Evolutionary conservation across 2,329 filamentous ascomycete species (phyloP).

Genomic region (Thyridium curvatum): DNA sequence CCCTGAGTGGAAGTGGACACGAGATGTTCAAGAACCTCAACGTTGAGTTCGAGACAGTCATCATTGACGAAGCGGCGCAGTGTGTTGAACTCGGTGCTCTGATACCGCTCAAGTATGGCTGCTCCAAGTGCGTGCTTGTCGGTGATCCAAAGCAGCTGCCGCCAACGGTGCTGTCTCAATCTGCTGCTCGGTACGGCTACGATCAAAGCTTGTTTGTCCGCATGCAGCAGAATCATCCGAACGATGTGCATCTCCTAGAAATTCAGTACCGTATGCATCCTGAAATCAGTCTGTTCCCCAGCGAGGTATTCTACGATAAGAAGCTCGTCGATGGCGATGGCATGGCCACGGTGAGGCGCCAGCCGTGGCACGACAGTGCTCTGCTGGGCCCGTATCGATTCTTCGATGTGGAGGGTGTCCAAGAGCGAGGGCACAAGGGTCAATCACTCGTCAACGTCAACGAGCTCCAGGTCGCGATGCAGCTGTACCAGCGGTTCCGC

Average conservation of each 20-base stretch:
- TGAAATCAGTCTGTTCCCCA: constrained; percentile 88
- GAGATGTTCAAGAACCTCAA: constrained; percentile 94
- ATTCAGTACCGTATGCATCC: constrained; percentile 99
- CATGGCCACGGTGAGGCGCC: constrained; percentile 69
- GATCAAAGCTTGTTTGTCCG: constrained; percentile 97
- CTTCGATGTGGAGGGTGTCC: constrained; percentile 89
- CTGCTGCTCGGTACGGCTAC: constrained; percentile 87
- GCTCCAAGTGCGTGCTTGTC: constrained; percentile 92
- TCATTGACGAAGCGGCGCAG: constrained; percentile 97
- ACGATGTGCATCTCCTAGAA: constrained; percentile 89
- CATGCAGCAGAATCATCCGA: constrained; percentile 89
- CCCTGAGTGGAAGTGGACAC: constrained; percentile 89
- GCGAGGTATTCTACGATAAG: constrained; percentile 85
- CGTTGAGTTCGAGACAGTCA: constrained; percentile 96
- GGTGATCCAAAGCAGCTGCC: constrained; percentile 97
- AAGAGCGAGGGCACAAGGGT: constrained; percentile 72
- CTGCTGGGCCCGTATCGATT: constrained; percentile 91
- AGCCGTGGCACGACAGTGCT: constrained; percentile 78
- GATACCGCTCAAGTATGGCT: constrained; percentile 96
- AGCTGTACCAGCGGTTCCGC: constrained; percentile 73
- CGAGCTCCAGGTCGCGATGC: constrained; percentile 80
- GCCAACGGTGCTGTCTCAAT: constrained; percentile 90
- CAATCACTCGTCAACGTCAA: constrained; percentile 86
- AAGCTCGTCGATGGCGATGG: constrained; percentile 76
- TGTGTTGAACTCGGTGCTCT: constrained; percentile 95